Percentiles rank a stretch among this genome's conserved stretches.
These are phyloP conservation scores for Brassica juncea DNA, from an alignment of 345 rosid genomes.

Conservation along the genomic window DNA sequence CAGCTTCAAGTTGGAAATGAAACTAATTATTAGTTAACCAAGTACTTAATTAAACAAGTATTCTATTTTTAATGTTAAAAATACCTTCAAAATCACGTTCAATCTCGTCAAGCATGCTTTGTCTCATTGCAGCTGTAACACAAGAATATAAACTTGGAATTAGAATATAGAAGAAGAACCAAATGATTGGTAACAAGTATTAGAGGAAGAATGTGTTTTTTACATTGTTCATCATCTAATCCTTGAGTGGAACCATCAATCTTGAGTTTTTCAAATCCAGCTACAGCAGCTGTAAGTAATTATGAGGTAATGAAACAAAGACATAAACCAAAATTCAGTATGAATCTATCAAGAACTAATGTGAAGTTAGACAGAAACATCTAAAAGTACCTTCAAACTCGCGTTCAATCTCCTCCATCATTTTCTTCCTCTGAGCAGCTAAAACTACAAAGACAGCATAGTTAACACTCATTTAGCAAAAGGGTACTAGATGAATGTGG, in stretches of 20 bases:
- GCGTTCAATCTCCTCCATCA: slow-evolving; percentile 35
- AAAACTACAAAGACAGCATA: slow-evolving; percentile 16
- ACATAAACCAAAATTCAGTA: slow-evolving; percentile 19
- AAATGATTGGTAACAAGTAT: slow-evolving; percentile 4
- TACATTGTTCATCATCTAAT: slow-evolving; percentile 34
- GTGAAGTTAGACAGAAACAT: slow-evolving; percentile 9
- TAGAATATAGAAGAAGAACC: not conserved
- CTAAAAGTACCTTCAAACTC: slow-evolving; percentile 35
- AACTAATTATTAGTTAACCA: not conserved
- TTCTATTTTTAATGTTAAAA: not conserved
- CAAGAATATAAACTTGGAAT: not conserved
- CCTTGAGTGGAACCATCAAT: slow-evolving; percentile 31
- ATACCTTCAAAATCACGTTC: slow-evolving; percentile 42
- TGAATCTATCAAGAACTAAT: slow-evolving; percentile 17
- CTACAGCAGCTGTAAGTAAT: slow-evolving; percentile 35
- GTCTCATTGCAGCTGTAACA: slow-evolving; percentile 33
- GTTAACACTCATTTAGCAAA: not conserved
- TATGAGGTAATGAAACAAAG: slow-evolving; percentile 1
- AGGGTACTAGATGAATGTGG: not conserved
- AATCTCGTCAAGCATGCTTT: slow-evolving; percentile 39
- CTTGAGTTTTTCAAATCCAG: slow-evolving; percentile 34
- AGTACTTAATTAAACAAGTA: not conserved
- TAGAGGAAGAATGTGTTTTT: not conserved
- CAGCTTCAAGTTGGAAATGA: slow-evolving; percentile 22
- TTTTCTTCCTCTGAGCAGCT: slow-evolving; percentile 29